Evolutionary conservation across 805 yeast species (phyloP), one percentile per base, ranked within the genome.

Genomic region (Pichia nanzhaoensis): DNA sequence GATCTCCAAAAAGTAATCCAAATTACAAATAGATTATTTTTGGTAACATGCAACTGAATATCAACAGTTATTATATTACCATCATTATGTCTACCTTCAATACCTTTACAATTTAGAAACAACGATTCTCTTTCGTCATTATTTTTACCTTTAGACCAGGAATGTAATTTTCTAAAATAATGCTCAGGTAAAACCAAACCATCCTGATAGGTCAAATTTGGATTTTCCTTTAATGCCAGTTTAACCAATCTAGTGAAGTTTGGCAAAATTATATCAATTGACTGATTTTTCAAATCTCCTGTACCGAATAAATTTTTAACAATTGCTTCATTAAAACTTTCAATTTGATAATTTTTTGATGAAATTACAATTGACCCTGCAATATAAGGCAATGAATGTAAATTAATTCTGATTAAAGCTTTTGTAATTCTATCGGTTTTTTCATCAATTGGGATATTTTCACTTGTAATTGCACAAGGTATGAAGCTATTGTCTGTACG

Each of bases 131-230:
- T 74, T 39, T 69, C 74, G n/a, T 60, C 65, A 38, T 59, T 61
- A 53, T 54, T 51, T 6, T 45, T 47, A 16, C 60, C 57, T 14
- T 42, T 41, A 16, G 45, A 34, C 39, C 73, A 68, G 0, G 84
- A 80, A 46, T 72, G 70, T 43, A 78, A 71, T 52, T 81, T 80
- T 50, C 97, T 74, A 66, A 91, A 89, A 59, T 84, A 83, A 63
- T 89, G 96, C 61, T 90, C 98, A 0, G 97, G 95, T 12, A 90
- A 66, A 0, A 90, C 96, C 41, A 86, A 64, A 1, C 96, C 96
- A 0, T 83, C 77, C 28, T 64, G 61, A 21, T 51, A 50, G 46
- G 59, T 63, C 49, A 75, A 49, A 17, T 64, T 56, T 22, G 73
- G 68, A 51, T 69, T 67, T 28, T 71, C 66, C 6, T 41, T 48